Evolutionary conservation across 1,139 yeast species (phyloP).

Genomic region (Suhomyces panamericanus): DNA sequence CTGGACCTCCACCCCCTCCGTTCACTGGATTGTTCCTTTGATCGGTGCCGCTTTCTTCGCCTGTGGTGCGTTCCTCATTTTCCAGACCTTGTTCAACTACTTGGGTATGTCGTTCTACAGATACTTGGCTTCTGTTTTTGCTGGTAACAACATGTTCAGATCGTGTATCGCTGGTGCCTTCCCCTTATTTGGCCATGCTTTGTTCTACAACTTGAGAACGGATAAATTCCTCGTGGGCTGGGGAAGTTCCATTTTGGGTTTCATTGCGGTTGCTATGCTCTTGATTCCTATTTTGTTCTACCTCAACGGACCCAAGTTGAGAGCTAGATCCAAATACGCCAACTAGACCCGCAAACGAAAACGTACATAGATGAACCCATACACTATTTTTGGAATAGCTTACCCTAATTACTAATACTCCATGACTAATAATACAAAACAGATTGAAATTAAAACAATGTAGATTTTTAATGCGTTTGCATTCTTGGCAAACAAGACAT

Average conservation of each 20-base stretch:
- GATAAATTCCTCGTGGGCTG: conserved; percentile 54
- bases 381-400: no score
- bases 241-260: conserved; percentile 53
- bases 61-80: conserved; percentile 38
- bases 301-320: conserved; percentile 49
- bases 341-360: neutral
- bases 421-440: no score
- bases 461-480: no score
- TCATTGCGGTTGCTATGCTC: conserved; percentile 43
- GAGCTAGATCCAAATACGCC: conserved; percentile 49
- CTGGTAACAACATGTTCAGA: conserved; percentile 54
- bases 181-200: conserved; percentile 58
- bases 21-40: conserved; percentile 47
- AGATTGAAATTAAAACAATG: no score
- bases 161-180: conserved; percentile 59
- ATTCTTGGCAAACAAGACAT: no score
- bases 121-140: conserved; percentile 59
- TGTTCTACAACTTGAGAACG: conserved; percentile 46
- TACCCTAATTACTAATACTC: no score
- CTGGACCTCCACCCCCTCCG: conserved; percentile 44
- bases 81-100: conserved; percentile 42
- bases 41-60: conserved; percentile 44
- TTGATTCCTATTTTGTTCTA: conserved; percentile 49
- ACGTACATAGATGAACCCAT: no score
- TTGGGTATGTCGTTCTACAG: conserved; percentile 37